Conservation (phyloP, 192 early-diverging fungal genomes). For the Hyaloraphidium curvatum region DNA sequence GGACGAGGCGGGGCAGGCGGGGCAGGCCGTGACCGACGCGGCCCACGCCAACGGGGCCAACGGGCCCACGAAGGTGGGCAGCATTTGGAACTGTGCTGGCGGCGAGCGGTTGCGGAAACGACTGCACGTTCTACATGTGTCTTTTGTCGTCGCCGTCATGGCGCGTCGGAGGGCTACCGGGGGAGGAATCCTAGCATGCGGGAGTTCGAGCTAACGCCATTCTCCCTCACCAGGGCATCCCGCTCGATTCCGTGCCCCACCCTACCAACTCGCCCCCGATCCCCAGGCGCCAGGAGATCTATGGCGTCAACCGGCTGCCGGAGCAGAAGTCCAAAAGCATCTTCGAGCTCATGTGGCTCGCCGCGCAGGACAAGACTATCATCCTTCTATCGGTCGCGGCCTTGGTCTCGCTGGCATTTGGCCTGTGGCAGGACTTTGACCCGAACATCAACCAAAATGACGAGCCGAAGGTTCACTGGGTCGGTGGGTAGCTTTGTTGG, state of each 20-base stretch:
- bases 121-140: no score
- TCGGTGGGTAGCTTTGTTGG: conserved; percentile 36
- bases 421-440: conserved; percentile 58
- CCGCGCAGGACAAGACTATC: conserved; percentile 3
- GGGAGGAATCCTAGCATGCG: neutral
- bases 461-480: conserved; percentile 47
- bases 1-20: neutral
- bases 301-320: conserved; percentile 52
- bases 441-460: neutral
- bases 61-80: neutral
- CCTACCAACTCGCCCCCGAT: neutral
- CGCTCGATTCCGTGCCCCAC: neutral
- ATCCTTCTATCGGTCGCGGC: conserved; percentile 60
- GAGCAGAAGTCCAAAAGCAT: conserved; percentile 43
- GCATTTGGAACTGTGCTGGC: no score
- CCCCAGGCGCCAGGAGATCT: conserved; percentile 10
- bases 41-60: no score
- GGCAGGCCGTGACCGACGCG: no score
- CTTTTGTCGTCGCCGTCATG: no score
- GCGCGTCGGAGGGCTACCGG: neutral
- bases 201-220: no score
- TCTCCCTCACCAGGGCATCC: neutral
- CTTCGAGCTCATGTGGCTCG: conserved; percentile 32
- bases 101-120: no score
- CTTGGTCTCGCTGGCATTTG: conserved; percentile 51